Conservation (phyloP, 352 stramenopile genomes). For the Phytophthora brassicae region DNA sequence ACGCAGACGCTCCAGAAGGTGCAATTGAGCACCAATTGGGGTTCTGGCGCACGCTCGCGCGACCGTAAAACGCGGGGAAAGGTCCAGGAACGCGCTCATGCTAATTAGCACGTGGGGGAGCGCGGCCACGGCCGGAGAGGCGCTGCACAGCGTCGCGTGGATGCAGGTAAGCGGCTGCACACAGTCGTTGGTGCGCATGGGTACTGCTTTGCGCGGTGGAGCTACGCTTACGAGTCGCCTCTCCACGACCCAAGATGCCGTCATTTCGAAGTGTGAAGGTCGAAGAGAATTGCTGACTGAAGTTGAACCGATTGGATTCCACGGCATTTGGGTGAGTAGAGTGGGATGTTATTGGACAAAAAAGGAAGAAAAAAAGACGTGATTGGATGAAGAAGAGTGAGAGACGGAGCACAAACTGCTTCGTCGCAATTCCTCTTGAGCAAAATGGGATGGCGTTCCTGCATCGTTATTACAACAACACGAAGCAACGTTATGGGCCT, state of each 20-base stretch:
- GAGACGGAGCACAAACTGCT: too few species aligned
- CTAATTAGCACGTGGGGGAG: constrained; percentile 26
- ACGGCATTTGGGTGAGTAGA: too few species aligned
- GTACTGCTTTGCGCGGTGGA: not conserved
- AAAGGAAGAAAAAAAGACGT: too few species aligned
- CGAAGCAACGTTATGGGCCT: too few species aligned
- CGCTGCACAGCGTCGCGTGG: not conserved
- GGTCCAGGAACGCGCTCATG: constrained; percentile 32
- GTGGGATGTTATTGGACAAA: too few species aligned
- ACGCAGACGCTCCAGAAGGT: constrained; percentile 33
- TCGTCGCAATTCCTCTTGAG: too few species aligned
- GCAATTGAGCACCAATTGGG: constrained; percentile 10
- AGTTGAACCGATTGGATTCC: too few species aligned
- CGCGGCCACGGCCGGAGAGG: constrained; percentile 19
- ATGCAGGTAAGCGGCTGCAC: constrained; percentile 18
- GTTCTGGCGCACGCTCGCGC: constrained; percentile 14
- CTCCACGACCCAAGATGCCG: constrained; percentile 10
- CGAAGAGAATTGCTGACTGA: too few species aligned
- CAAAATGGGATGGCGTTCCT: too few species aligned
- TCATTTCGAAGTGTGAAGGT: too few species aligned
- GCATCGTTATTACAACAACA: too few species aligned
- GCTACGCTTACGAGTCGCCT: constrained; percentile 4
- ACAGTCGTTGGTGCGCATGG: constrained; percentile 2
- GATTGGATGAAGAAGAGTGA: too few species aligned
- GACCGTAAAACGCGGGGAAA: constrained; percentile 22